phyloP scores from a whole-genome alignment of 805 yeast species.

The Cyberlindnera mycetangii region DNA sequence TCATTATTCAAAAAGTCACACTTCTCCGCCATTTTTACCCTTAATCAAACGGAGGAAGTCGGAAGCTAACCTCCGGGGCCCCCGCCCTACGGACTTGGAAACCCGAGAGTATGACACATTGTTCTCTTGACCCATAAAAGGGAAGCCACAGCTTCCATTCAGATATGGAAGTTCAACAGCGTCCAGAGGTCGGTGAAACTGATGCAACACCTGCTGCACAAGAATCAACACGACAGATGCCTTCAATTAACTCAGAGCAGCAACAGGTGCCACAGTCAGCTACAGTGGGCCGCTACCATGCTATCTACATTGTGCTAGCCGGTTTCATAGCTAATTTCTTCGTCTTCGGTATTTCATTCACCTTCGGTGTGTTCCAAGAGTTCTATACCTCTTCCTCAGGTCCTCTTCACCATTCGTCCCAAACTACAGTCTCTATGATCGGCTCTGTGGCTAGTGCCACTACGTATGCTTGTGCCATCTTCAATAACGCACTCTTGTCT shows the following conservation, averaged over 20 bases:
- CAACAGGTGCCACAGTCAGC: not conserved
- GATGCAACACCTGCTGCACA: not conserved
- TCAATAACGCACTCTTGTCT: conserved; percentile 24
- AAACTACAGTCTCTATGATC: conserved; percentile 32
- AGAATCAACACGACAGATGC: not conserved
- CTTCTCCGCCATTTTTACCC: too few species aligned
- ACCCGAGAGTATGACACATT: too few species aligned
- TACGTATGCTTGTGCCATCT: conserved; percentile 31
- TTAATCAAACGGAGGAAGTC: not conserved
- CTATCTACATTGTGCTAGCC: conserved; percentile 15
- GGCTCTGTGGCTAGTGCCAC: conserved; percentile 34
- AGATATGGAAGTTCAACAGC: not conserved
- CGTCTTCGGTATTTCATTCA: conserved; percentile 36
- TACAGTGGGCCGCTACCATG: conserved; percentile 6
- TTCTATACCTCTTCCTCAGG: conserved; percentile 32
- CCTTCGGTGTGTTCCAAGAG: conserved; percentile 38
- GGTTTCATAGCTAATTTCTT: conserved; percentile 30
- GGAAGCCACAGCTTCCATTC: too few species aligned
- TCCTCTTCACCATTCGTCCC: conserved; percentile 27
- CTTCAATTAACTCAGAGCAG: not conserved
- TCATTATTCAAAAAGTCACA: too few species aligned
- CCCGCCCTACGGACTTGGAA: too few species aligned
- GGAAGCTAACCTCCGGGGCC: too few species aligned
- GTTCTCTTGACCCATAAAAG: too few species aligned
- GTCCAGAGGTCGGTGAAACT: not conserved